Evolutionary conservation across 768 basidiomycete genomes (phyloP), one percentile per base, ranked within the genome.

Genomic region (Mycena vitilis): DNA sequence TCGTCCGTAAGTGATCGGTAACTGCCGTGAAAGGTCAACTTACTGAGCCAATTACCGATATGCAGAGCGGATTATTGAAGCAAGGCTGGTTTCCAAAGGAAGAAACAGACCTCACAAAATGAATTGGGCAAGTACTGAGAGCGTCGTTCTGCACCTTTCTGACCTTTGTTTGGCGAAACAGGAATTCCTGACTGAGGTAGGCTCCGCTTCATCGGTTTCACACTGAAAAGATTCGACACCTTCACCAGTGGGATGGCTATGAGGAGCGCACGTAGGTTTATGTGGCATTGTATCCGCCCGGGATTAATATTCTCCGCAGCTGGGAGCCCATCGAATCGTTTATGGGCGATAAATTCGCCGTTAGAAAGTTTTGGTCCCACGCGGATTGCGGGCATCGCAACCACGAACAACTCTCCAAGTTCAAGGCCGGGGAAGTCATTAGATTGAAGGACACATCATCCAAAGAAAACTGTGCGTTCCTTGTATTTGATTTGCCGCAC

Each of bases 381-480:
- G 54, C 54, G 7, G 54, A 56, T 9, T 56, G 54, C 54, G 54
- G 54, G 0, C n/a, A n/a, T 16, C 54, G 54, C 38, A 56, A 56
- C 22, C 38, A 38, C 12, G n/a, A 56, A 0, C 37, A 56, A 15
- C 22, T 56, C 0, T 56, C 54, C 11, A 22, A n/a, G 11, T 56
- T 56, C 22, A 38, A 38, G 22, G 8, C 36, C 1, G 54, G 38
- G 5, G 54, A 56, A 40, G 10, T 56, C 6, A 40, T 56, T 4
- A 12, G 40, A 8, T 56, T 56, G 38, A 56, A 56, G 15, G 4
- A 37, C 20, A 22, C 38, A 5, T 40, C 23, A 23, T 20, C 37
- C 10, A 40, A 11, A 11, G 38, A 5, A 13, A 22, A 5, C 30
- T 5, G 30, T n/a, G 47, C 40, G 40, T 15, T 40, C 40, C 40